A percentile compares a stretch with the other conserved stretches of the same genome.
Conservation (phyloP, 2,329 filamentous ascomycete species). For the Pseudocercospora macadamiae region DNA sequence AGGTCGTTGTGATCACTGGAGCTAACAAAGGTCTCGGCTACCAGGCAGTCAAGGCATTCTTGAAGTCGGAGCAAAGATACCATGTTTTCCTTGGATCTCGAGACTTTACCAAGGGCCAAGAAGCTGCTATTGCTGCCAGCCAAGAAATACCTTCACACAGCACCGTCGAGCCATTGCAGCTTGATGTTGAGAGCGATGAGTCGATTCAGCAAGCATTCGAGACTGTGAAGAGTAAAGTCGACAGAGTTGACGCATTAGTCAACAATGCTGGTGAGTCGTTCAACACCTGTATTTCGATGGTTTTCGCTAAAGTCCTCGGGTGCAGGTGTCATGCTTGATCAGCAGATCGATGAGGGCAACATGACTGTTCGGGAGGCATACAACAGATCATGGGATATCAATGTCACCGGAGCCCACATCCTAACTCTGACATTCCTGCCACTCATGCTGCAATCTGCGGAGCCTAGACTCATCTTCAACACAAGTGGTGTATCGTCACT, state of each 20-base stretch:
- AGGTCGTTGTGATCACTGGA: slow-evolving; percentile 54
- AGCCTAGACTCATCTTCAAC: slow-evolving; percentile 53
- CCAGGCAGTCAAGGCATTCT: slow-evolving; percentile 58
- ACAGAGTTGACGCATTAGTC: slow-evolving; percentile 45
- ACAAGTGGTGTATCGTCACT: slow-evolving; percentile 2
- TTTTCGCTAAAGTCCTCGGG: background rate
- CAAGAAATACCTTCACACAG: slow-evolving; percentile 45
- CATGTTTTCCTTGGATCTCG: slow-evolving; percentile 59
- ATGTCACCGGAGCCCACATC: slow-evolving; percentile 49
- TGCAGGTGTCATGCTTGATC: slow-evolving; percentile 36
- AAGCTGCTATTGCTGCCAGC: slow-evolving; percentile 46
- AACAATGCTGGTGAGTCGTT: slow-evolving; percentile 53
- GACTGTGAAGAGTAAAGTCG: slow-evolving; percentile 42
- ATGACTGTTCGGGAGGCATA: slow-evolving; percentile 36
- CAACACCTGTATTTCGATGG: background rate
- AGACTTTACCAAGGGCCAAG: slow-evolving; percentile 52
- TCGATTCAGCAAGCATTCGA: slow-evolving; percentile 53
- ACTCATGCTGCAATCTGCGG: slow-evolving; percentile 50
- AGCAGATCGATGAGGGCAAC: slow-evolving; percentile 28
- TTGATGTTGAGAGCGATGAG: slow-evolving; percentile 57
- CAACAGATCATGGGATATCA: slow-evolving; percentile 42
- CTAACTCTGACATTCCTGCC: slow-evolving; percentile 48
- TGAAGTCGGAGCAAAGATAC: slow-evolving; percentile 53
- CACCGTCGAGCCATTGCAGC: slow-evolving; percentile 49
- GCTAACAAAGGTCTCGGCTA: slow-evolving; percentile 64